Evolutionary conservation across 2,329 filamentous ascomycete genomes (phyloP), one percentile per base, ranked within the genome.

Genomic region (Sporothrix mexicana): DNA sequence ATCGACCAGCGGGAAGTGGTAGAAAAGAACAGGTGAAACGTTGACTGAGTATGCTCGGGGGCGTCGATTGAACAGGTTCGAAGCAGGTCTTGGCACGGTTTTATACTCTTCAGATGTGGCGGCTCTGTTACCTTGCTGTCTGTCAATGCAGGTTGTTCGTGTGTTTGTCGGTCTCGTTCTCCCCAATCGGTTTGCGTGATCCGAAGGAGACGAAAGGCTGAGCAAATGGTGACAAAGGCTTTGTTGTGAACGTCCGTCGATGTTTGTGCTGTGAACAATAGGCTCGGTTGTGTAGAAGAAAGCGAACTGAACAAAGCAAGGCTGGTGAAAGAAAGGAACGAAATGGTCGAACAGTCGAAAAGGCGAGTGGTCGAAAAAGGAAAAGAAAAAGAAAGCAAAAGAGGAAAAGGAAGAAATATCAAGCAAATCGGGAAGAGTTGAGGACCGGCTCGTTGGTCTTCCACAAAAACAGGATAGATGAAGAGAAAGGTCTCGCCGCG

Each of bases 41-140:
- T 47, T 43, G 51, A 47, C 17, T 45, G 30, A 45, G 12, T 59
- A 51, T 23, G 43, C 10, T 45, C 5, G 12, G 25, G 20, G 53
- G 13, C 13, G 62, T 30, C 45, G 45, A 51, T 36, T 67, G 62
- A 67, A 62, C 45, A 51, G 62, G 5, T 17, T 61, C 69, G 59
- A 55, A 45, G 30, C 30, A 71, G 36, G 53, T 73, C 66, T 70
- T 70, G 69, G 69, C 69, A 69, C 53, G 55, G 53, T 49, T 61
- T 47, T 61, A 61, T 61, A 49, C 12, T n/a, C 41, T 45, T 59
- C 41, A 47, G 23, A 36, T 10, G 55, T 70, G 53, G 53, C 41
- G 69, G 20, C 23, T 49, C 23, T 61, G 53, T 70, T 9, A 25
- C 68, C 25, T 57, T 12, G 68, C n/a, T 59, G 68, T 70, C n/a